Conservation (phyloP, 2,329 filamentous ascomycete genomes). For the Blastomyces parvus region DNA sequence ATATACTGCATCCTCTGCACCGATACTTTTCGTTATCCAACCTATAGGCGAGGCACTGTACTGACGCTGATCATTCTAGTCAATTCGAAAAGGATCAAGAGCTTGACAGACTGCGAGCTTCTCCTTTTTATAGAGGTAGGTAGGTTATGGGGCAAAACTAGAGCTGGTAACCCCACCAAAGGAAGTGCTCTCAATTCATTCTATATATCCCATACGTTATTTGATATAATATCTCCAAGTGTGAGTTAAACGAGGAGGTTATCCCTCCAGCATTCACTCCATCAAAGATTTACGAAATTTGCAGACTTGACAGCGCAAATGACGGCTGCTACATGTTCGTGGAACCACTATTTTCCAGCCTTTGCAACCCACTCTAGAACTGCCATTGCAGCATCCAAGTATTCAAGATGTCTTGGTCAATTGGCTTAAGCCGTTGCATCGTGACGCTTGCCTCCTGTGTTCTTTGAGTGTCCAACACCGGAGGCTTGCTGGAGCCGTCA, state of each 20-base stretch:
- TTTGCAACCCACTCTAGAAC: not conserved
- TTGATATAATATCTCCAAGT: not conserved
- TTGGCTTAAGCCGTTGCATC: slow-evolving; percentile 33
- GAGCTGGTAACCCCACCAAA: not conserved
- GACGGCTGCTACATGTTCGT: not conserved
- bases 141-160: not conserved
- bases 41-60: too few species aligned
- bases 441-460: slow-evolving; percentile 36
- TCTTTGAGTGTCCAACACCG: slow-evolving; percentile 34
- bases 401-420: slow-evolving; percentile 39
- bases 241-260: not conserved
- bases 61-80: too few species aligned
- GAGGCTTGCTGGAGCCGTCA: slow-evolving; percentile 19
- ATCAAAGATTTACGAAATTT: not conserved
- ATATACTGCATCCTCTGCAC: too few species aligned
- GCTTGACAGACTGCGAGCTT: too few species aligned
- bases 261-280: not conserved
- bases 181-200: not conserved
- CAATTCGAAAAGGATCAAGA: too few species aligned
- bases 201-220: not conserved
- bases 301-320: not conserved
- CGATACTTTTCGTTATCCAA: too few species aligned
- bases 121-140: not conserved
- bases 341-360: not conserved
- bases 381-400: slow-evolving; percentile 25